A percentile compares a stretch with the other conserved stretches of the same genome.
These are phyloP conservation scores for Garcileccinum viscosum DNA, from an alignment of 1,284 basidiomycete species.

Conservation along the genomic window DNA sequence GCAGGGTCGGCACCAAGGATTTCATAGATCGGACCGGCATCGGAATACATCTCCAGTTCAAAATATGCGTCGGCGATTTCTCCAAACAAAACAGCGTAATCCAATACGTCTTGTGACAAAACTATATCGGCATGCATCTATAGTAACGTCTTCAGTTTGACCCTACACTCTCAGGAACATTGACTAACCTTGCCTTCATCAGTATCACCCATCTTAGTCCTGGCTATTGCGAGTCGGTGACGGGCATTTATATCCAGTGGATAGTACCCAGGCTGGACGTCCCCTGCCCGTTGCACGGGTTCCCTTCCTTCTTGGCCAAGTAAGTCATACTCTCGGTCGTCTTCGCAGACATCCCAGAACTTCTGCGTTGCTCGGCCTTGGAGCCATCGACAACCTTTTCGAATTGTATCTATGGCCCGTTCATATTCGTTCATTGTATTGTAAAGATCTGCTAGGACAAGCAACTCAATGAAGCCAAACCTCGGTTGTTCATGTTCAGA, in stretches of 20 bases:
- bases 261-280: slow-evolving; percentile 22
- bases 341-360: slow-evolving; percentile 84
- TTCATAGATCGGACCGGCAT: slow-evolving; percentile 26
- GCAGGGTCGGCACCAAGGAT: slow-evolving; percentile 28
- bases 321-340: slow-evolving; percentile 82
- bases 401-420: slow-evolving; percentile 73
- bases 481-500: slow-evolving; percentile 45
- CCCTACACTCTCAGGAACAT: neutral
- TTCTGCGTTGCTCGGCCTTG: slow-evolving; percentile 79
- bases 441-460: slow-evolving; percentile 85
- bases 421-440: slow-evolving; percentile 75
- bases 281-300: slow-evolving; percentile 14
- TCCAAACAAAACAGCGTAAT: slow-evolving; percentile 79
- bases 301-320: slow-evolving; percentile 33
- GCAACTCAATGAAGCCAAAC: slow-evolving; percentile 69
- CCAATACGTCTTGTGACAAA: slow-evolving; percentile 70
- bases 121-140: slow-evolving; percentile 75
- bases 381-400: slow-evolving; percentile 86
- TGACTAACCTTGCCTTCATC: slow-evolving; percentile 41
- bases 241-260: slow-evolving; percentile 49
- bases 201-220: slow-evolving; percentile 81
- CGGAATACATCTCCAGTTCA: slow-evolving; percentile 60
- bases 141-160: neutral
- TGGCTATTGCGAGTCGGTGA: slow-evolving; percentile 84
- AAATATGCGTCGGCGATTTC: slow-evolving; percentile 89